Evolutionary conservation across 495 filamentous ascomycete species (phyloP).

Genomic region (Lichenothelia convexa): DNA sequence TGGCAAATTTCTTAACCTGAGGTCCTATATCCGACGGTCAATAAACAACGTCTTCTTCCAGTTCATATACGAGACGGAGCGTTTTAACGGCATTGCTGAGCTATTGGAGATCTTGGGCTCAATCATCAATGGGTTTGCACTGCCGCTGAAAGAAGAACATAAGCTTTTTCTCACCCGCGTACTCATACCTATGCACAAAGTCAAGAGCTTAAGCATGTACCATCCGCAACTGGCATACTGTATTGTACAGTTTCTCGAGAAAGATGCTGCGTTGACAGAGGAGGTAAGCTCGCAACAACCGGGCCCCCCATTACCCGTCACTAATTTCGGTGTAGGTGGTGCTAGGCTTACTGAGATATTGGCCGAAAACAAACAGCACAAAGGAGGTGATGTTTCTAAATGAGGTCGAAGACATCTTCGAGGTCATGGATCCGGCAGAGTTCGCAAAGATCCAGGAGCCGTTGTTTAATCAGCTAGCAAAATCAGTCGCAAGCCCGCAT

Average conservation of each 20-base stretch:
- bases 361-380: constrained; percentile 98
- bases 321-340: constrained; percentile 77
- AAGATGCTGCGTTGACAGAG: constrained; percentile 92
- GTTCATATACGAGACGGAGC: constrained; percentile 95
- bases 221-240: constrained; percentile 97
- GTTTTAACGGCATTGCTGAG: constrained; percentile 96
- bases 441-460: constrained; percentile 98
- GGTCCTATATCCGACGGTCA: constrained; percentile 90
- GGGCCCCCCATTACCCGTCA: too few relatives aligned
- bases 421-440: constrained; percentile 98
- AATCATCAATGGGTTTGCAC: constrained; percentile 97
- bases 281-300: constrained; percentile 59
- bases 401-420: constrained; percentile 98
- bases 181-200: constrained; percentile 87
- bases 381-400: constrained; percentile 99
- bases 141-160: constrained; percentile 96
- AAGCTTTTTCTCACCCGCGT: constrained; percentile 94
- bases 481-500: constrained; percentile 94
- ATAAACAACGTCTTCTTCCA: constrained; percentile 99
- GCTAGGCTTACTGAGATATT: constrained; percentile 83
- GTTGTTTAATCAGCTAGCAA: constrained; percentile 89
- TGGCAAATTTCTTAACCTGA: constrained; percentile 94
- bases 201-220: constrained; percentile 99
- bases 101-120: constrained; percentile 92
- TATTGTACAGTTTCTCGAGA: constrained; percentile 98